Evolutionary conservation across 1,284 basidiomycete genomes (phyloP), one percentile per base, ranked within the genome.

Genomic region (Cryptococcus maquisensis): DNA sequence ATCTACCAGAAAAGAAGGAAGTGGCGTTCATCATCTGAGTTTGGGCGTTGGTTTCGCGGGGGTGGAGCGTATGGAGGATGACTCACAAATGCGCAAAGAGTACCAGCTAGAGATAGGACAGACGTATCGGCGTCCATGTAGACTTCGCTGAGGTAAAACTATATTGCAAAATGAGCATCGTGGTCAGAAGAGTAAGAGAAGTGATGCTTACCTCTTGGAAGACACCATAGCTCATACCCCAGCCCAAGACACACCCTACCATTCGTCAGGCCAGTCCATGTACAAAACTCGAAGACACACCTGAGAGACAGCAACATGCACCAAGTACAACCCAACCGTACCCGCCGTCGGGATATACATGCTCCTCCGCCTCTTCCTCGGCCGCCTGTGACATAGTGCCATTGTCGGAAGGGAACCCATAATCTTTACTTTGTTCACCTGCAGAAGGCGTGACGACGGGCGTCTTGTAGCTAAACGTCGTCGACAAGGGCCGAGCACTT

Each of bases 251-350:
- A 39, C 40, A 47, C 16, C 41, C 9, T 9, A n/a, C 13, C 13
- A 32, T 6, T 15, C n/a, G 39, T 40, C 3, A 18, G 15, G n/a
- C n/a, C 37, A 38, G 9, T 10, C n/a, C 3, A 20, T 9, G 3
- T 40, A 16, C 20, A 18, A 10, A 57, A 60, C 47, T 46, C 58
- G 66, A 63, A 0, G 65, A 64, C 16, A 55, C 52, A 24, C 57
- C 68, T 1, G 65, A 62, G 15, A 69, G 36, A 16, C 39, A 46
- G 28, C 4, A 61, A 59, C 70, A 72, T 46, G 64, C 64, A 3
- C 49, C 44, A 10, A 72, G 51, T 0, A 72, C 67, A 9, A 72
- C 65, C 70, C 70, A 72, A 8, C 70, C 70, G 45, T 72, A 70
- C 3, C 70, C 70, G 39, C 66, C 64, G 43, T 68, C 66, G 9